Percentiles rank a stretch among this genome's conserved stretches.
Evolutionary conservation across 1,284 basidiomycete genomes (phyloP).

Genomic region (Serendipita sp.): DNA sequence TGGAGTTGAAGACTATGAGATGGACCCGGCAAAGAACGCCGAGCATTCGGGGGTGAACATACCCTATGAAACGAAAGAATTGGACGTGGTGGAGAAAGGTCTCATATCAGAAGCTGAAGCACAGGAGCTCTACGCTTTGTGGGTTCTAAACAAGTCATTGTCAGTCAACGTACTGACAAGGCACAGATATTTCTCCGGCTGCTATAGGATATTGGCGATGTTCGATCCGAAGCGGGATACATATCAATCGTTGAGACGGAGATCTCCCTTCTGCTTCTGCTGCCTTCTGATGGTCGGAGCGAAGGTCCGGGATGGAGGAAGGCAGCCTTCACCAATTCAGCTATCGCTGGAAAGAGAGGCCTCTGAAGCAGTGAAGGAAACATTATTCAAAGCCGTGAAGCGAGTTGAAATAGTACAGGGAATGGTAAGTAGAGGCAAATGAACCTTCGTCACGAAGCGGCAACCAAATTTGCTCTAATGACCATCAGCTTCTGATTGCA

Average conservation of each 20-base stretch:
- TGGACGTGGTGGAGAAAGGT: slow-evolving; percentile 15
- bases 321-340: slow-evolving; percentile 12
- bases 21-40: neutral
- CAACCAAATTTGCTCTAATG: slow-evolving; percentile 8
- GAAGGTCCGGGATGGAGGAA: slow-evolving; percentile 15
- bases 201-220: slow-evolving; percentile 15
- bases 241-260: slow-evolving; percentile 12
- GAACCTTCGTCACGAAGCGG: slow-evolving; percentile 8
- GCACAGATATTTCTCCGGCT: slow-evolving; percentile 15
- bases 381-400: neutral
- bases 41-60: slow-evolving; percentile 6
- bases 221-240: slow-evolving; percentile 15
- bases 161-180: neutral
- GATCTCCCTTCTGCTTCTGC: slow-evolving; percentile 15
- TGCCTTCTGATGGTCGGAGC: slow-evolving; percentile 16
- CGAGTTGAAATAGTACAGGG: slow-evolving; percentile 11
- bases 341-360: slow-evolving; percentile 10
- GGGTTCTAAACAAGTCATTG: neutral
- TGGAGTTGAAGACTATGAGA: slow-evolving; percentile 7
- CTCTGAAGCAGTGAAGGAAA: neutral
- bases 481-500: slow-evolving; percentile 13
- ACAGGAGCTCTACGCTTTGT: slow-evolving; percentile 15
- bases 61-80: slow-evolving; percentile 8
- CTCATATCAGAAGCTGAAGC: slow-evolving; percentile 14
- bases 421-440: slow-evolving; percentile 12